Percentiles rank a stretch among this genome's conserved stretches.
These are phyloP conservation scores for Medicago ruthenica DNA, from an alignment of 306 rosid genomes.

Conservation along the genomic window DNA sequence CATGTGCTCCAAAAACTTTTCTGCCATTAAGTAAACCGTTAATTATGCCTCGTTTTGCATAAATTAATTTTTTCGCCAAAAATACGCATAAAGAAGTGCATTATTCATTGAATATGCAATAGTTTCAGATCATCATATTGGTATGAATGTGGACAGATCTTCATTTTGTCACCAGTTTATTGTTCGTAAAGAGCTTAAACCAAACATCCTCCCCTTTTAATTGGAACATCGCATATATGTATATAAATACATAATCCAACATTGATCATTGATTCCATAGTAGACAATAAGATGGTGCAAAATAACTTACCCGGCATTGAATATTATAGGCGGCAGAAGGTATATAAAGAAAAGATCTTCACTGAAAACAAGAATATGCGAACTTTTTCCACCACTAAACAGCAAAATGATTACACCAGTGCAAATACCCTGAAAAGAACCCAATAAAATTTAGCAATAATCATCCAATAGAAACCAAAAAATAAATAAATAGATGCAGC, in stretches of 20 bases:
- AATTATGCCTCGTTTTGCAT: constrained; percentile 16
- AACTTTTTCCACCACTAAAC: constrained; percentile 81
- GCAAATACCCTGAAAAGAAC: constrained; percentile 70
- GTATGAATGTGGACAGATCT: constrained; percentile 13
- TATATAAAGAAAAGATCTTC: constrained; percentile 98
- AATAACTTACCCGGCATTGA: constrained; percentile 83
- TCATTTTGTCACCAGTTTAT: constrained; percentile 1
- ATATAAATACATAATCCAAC: constrained; percentile 6
- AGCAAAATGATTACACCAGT: constrained; percentile 86
- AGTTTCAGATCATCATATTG: constrained; percentile 12
- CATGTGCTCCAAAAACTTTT: constrained; percentile 26
- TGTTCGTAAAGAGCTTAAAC: constrained; percentile 24
- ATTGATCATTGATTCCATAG: not conserved
- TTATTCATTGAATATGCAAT: constrained; percentile 11
- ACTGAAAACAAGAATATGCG: constrained; percentile 92
- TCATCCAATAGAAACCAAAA: constrained; percentile 7
- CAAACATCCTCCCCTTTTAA: constrained; percentile 5
- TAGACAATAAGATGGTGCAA: not conserved
- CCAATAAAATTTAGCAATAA: constrained; percentile 38
- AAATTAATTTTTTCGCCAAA: not conserved
- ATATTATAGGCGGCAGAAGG: constrained; percentile 96
- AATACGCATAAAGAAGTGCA: not conserved
- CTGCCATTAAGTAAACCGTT: not conserved
- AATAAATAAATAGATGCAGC: not conserved
- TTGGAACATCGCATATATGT: constrained; percentile 11